These are phyloP conservation scores for Fusarium caatingaense DNA, from an alignment of 2,329 filamentous ascomycete species.

Conservation along the genomic window DNA sequence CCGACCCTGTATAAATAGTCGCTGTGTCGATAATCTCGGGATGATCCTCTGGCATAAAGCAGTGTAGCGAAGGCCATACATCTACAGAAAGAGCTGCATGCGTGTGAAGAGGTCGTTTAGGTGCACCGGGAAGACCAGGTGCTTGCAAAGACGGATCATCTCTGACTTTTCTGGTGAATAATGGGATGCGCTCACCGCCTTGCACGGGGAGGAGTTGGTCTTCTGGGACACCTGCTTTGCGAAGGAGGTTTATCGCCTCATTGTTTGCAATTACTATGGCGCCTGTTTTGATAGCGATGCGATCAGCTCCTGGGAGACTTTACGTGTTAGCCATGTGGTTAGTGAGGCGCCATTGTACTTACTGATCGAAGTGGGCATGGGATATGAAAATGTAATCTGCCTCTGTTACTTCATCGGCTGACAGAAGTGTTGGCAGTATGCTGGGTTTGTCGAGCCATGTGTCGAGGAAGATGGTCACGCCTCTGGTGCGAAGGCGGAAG, in stretches of 20 bases:
- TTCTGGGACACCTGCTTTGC: not conserved
- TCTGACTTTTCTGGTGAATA: not conserved
- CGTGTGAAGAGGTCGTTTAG: not conserved
- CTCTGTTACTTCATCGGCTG: not conserved
- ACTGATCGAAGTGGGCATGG: slow-evolving; percentile 5
- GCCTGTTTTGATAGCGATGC: slow-evolving; percentile 6
- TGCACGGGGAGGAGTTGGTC: not conserved
- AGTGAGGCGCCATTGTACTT: not conserved
- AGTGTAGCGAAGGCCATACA: not conserved
- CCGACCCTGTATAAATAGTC: not conserved
- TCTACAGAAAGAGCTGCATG: not conserved
- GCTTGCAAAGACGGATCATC: not conserved
- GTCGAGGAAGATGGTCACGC: not conserved
- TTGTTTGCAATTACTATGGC: slow-evolving; percentile 2
- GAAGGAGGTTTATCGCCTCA: not conserved
- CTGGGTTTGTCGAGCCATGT: not conserved
- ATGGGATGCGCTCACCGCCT: not conserved
- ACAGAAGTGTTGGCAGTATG: accelerated
- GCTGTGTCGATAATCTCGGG: not conserved
- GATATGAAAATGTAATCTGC: slow-evolving; percentile 3
- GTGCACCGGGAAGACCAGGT: not conserved
- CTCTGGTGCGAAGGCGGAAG: not conserved
- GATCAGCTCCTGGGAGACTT: slow-evolving; percentile 1
- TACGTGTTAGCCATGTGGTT: not conserved
- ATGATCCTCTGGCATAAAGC: not conserved